A percentile compares a stretch with the other conserved stretches of the same genome.
These are phyloP conservation scores for Phytophthora ohioensis DNA, from an alignment of 352 stramenopile genomes.

Conservation along the genomic window DNA sequence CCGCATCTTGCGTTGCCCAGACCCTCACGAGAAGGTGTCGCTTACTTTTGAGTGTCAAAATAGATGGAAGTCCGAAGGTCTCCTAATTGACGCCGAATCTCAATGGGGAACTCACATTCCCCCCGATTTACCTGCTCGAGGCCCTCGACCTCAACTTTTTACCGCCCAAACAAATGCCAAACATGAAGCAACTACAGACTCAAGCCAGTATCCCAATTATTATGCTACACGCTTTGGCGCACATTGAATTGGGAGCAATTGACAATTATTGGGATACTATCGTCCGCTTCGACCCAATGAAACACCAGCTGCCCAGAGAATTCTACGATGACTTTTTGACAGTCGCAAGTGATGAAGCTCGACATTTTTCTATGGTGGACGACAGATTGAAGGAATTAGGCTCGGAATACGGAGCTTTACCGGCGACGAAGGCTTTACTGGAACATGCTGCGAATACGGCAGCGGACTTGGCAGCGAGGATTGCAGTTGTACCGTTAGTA, in stretches of 20 bases:
- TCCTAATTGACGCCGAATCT: conserved; percentile 47
- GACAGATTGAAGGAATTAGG: conserved; percentile 65
- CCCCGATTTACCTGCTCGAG: conserved; percentile 60
- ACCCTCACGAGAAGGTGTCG: conserved; percentile 67
- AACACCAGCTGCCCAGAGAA: conserved; percentile 52
- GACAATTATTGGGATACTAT: conserved; percentile 92
- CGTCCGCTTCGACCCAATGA: conserved; percentile 74
- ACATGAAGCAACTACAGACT: conserved; percentile 69
- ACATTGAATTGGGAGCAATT: conserved; percentile 89
- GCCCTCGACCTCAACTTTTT: conserved; percentile 56
- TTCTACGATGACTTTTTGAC: conserved; percentile 85
- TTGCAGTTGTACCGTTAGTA: conserved; percentile 84
- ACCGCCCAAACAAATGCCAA: conserved; percentile 77
- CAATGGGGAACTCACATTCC: conserved; percentile 47
- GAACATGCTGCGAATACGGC: conserved; percentile 81
- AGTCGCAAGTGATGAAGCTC: conserved; percentile 76
- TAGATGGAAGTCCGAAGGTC: conserved; percentile 48
- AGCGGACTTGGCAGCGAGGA: conserved; percentile 66
- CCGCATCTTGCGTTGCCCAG: conserved; percentile 57
- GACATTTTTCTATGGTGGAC: conserved; percentile 86
- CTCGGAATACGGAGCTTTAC: conserved; percentile 73
- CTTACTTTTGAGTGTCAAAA: conserved; percentile 68
- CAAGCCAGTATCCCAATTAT: conserved; percentile 61
- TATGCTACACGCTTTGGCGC: conserved; percentile 86
- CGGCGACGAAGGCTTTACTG: conserved; percentile 71